Conservation (phyloP, 2,329 filamentous ascomycete species). For the Diaporthe citrichinensis region DNA sequence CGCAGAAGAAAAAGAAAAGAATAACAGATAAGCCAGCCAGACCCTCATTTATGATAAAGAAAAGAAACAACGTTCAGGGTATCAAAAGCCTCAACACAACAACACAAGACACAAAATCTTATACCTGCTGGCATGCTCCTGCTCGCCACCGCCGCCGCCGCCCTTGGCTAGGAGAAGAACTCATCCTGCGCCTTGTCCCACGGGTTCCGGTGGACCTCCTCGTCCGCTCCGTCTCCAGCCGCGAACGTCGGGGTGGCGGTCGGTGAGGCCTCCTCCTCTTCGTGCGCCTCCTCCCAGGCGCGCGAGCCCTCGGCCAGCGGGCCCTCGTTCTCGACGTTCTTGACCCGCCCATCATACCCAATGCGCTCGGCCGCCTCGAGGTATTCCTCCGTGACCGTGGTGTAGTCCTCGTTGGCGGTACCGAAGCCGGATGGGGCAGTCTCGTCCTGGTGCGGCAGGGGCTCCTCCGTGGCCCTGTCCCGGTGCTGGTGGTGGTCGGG, state of each 20-base stretch:
- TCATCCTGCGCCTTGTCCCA: slow-evolving; percentile 51
- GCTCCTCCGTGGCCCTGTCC: slow-evolving; percentile 30
- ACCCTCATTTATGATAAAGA: background rate
- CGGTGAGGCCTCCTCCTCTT: slow-evolving; percentile 32
- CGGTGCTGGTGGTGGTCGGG: slow-evolving; percentile 37
- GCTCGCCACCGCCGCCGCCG: background rate
- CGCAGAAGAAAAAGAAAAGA: background rate
- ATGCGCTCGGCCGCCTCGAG: slow-evolving; percentile 45
- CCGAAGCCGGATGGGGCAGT: slow-evolving; percentile 46
- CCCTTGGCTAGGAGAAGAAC: slow-evolving; percentile 5
- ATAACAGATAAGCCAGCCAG: background rate
- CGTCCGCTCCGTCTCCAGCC: slow-evolving; percentile 55
- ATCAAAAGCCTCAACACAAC: slow-evolving; percentile 33
- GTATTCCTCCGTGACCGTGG: slow-evolving; percentile 42
- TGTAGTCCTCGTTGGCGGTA: slow-evolving; percentile 42
- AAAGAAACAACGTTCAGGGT: slow-evolving; percentile 5
- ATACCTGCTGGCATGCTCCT: slow-evolving; percentile 16
- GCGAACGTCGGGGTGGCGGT: slow-evolving; percentile 41
- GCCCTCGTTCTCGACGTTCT: slow-evolving; percentile 40
- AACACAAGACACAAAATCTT: slow-evolving; percentile 16
- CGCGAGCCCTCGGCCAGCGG: slow-evolving; percentile 40
- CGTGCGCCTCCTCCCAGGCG: slow-evolving; percentile 38
- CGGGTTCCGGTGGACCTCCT: slow-evolving; percentile 60
- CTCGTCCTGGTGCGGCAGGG: slow-evolving; percentile 47
- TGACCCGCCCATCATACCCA: slow-evolving; percentile 41